Percentiles rank a stretch among this genome's conserved stretches.
Evolutionary conservation across 495 filamentous ascomycete species (phyloP).

Genomic region (Penicillium odoratum): DNA sequence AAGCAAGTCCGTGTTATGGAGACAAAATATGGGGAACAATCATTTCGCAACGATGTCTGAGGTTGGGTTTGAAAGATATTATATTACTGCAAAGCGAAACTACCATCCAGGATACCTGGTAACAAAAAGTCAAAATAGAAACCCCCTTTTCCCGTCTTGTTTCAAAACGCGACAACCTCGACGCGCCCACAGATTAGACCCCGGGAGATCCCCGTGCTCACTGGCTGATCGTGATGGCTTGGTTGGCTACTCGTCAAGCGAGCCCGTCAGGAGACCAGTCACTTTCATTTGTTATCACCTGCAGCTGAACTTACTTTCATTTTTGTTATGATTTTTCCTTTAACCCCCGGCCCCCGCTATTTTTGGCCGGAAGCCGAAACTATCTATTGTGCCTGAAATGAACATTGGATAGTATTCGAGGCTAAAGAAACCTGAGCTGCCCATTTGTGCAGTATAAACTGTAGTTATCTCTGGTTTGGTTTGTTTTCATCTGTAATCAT

Average conservation of each 20-base stretch:
- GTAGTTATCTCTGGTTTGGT: background rate
- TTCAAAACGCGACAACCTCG: constrained; percentile 20
- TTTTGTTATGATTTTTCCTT: background rate
- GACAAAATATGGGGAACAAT: background rate
- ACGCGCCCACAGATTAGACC: background rate
- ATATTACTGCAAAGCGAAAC: no score
- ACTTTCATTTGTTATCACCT: constrained; percentile 28
- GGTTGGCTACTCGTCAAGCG: constrained; percentile 17
- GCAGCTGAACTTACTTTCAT: constrained; percentile 14
- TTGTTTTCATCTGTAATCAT: background rate
- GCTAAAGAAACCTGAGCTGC: background rate
- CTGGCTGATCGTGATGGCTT: constrained; percentile 16
- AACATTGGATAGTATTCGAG: background rate
- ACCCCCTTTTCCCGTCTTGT: constrained; percentile 8
- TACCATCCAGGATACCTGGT: background rate
- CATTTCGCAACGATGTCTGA: background rate
- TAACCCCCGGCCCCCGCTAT: background rate
- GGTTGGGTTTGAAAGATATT: background rate
- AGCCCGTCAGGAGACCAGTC: constrained; percentile 29
- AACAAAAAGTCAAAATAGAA: constrained; percentile 1
- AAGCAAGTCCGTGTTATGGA: background rate
- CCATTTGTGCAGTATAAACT: no score
- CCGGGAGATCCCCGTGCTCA: constrained; percentile 13
- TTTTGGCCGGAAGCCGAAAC: background rate
- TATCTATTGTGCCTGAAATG: background rate